phyloP scores from a whole-genome alignment of 306 rosid genomes.

The Medicago arabica region DNA sequence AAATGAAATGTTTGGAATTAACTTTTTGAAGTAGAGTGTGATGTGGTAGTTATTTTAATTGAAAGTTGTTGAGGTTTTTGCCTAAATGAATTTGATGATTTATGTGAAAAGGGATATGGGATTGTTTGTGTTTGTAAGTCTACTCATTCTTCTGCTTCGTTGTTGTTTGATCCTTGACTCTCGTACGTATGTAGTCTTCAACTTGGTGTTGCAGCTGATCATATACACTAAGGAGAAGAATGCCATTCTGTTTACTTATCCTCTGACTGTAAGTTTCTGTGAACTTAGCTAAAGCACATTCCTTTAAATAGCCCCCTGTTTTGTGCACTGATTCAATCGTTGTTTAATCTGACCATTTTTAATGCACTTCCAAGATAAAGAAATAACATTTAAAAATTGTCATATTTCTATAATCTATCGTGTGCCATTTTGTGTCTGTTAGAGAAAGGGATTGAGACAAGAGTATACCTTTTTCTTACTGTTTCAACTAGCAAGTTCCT shows the following conservation, averaged over 20 bases:
- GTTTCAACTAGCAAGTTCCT: not conserved
- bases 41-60: constrained; percentile 14
- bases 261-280: constrained; percentile 70
- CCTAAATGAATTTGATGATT: constrained; percentile 24
- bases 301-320: constrained; percentile 13
- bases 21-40: not conserved
- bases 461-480: not conserved
- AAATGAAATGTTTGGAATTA: constrained; percentile 23
- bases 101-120: not conserved
- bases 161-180: constrained; percentile 65
- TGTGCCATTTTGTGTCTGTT: constrained; percentile 3
- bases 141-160: constrained; percentile 6
- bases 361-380: not conserved
- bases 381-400: constrained; percentile 30
- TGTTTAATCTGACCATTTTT: constrained; percentile 7
- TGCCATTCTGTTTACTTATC: constrained; percentile 86
- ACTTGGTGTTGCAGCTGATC: constrained; percentile 82
- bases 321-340: not conserved
- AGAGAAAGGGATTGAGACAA: not conserved
- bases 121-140: constrained; percentile 22
- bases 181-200: constrained; percentile 81
- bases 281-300: not conserved
- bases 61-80: constrained; percentile 5
- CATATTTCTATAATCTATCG: constrained; percentile 5
- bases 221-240: constrained; percentile 87